A percentile compares a stretch with the other conserved stretches of the same genome.
phyloP scores from a whole-genome alignment of 257 asterid genomes.

The Capsicum chinense region DNA sequence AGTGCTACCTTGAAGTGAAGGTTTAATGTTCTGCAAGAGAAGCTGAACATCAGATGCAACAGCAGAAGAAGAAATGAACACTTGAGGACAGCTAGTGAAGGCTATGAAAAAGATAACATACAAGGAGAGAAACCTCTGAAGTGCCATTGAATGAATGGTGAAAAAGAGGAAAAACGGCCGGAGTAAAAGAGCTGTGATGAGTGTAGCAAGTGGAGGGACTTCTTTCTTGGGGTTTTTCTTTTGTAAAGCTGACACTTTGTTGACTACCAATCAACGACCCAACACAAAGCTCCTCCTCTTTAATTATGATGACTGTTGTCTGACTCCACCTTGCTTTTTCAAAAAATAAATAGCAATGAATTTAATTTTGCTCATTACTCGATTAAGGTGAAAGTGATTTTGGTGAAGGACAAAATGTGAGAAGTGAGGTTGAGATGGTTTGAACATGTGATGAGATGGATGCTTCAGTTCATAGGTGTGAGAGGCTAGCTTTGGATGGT shows the following conservation, averaged over 20 bases:
- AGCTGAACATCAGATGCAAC: conserved; percentile 70
- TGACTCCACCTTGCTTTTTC: background rate
- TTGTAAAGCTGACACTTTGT: conserved; percentile 62
- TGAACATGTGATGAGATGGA: too few species aligned
- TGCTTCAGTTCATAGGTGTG: too few species aligned
- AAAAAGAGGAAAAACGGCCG: conserved; percentile 28
- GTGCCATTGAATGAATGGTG: conserved; percentile 56
- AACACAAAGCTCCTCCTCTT: background rate
- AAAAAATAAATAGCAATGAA: background rate
- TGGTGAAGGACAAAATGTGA: too few species aligned
- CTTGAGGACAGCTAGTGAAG: conserved; percentile 27
- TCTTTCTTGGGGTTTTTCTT: conserved; percentile 45
- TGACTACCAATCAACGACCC: conserved; percentile 39
- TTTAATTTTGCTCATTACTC: background rate
- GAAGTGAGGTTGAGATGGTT: too few species aligned
- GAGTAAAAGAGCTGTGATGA: background rate
- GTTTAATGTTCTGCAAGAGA: conserved; percentile 70
- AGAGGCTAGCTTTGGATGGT: too few species aligned
- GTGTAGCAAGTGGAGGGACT: conserved; percentile 19
- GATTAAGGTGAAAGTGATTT: too few species aligned
- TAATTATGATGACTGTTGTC: background rate
- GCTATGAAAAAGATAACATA: conserved; percentile 39
- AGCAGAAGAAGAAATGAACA: conserved; percentile 41
- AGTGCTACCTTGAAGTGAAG: conserved; percentile 67
- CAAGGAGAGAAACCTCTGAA: conserved; percentile 43